These are phyloP conservation scores for Cornus florida DNA, from an alignment of 148 eudicot genomes.

Conservation along the genomic window DNA sequence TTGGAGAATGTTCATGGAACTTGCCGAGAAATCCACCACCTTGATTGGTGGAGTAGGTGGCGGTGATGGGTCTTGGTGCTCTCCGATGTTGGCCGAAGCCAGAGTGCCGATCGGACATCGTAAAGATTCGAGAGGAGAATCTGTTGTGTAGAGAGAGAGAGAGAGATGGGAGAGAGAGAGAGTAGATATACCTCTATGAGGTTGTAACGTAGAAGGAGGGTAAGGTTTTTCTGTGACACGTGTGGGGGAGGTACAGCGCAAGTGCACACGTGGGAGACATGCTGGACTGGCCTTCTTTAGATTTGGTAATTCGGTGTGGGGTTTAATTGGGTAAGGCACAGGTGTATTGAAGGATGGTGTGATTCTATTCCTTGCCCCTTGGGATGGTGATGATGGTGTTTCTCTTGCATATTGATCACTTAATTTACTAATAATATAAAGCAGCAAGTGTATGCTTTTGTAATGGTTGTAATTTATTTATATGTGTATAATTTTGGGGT, in stretches of 20 bases:
- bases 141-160: neutral
- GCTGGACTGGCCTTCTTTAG: no score
- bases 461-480: no score
- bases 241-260: neutral
- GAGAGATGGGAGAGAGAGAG: neutral
- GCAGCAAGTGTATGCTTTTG: no score
- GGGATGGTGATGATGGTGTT: no score
- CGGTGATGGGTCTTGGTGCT: conserved; percentile 18
- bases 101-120: conserved; percentile 30
- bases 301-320: no score
- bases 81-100: conserved; percentile 1
- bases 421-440: no score
- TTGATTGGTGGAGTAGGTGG: neutral
- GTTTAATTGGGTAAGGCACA: no score
- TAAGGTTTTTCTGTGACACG: neutral
- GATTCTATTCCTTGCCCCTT: no score
- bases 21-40: conserved; percentile 34
- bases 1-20: conserved; percentile 45
- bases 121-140: neutral
- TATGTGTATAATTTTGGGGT: no score
- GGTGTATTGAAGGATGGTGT: no score
- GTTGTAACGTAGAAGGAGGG: neutral
- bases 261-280: neutral
- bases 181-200: neutral
- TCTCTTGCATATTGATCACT: no score